A percentile compares a stretch with the other conserved stretches of the same genome.
These are phyloP conservation scores for Boletus vermiculosoides DNA, from an alignment of 768 basidiomycete species.

Conservation along the genomic window DNA sequence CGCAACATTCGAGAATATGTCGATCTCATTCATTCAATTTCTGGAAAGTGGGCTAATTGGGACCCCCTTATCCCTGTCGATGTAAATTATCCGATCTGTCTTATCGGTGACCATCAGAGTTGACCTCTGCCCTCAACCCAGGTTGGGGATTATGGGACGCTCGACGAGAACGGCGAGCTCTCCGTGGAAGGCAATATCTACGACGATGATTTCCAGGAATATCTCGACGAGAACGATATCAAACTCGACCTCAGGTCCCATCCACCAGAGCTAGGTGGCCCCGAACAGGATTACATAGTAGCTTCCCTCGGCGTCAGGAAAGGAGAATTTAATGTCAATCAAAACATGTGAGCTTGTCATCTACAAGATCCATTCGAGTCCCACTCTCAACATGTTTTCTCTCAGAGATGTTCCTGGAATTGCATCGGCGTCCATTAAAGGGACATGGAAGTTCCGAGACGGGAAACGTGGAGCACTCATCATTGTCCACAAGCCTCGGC, in stretches of 20 bases:
- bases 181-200: constrained; percentile 7
- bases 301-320: constrained; percentile 18
- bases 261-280: constrained; percentile 1
- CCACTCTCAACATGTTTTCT: no score
- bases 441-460: constrained; percentile 28
- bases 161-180: no score
- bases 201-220: constrained; percentile 4
- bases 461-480: constrained; percentile 27
- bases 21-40: no score
- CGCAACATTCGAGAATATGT: no score
- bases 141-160: no score
- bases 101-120: no score
- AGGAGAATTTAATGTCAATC: constrained; percentile 12
- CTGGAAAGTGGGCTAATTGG: no score
- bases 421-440: constrained; percentile 28
- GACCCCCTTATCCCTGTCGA: no score
- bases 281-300: constrained; percentile 20
- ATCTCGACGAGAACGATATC: background rate
- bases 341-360: background rate
- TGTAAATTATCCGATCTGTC: no score
- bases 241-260: background rate
- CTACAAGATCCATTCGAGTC: background rate
- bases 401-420: constrained; percentile 10
- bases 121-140: background rate
- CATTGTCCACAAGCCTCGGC: constrained; percentile 27